Conservation (phyloP, 257 asterid genomes). For the Gardenia jasminoides region DNA sequence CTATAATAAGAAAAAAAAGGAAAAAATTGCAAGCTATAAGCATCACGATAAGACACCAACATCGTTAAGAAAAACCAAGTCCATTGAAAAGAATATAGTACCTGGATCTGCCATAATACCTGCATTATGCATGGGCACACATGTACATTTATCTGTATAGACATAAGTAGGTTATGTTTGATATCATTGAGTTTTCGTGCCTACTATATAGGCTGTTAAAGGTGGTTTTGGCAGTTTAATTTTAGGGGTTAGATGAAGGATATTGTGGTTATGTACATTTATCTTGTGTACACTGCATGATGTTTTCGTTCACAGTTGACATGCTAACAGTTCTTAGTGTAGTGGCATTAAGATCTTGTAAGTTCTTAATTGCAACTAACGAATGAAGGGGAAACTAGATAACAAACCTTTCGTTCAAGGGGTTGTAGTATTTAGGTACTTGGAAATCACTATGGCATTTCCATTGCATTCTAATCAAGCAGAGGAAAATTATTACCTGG, state of each 20-base stretch:
- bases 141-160: neutral
- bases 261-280: neutral
- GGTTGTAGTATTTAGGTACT: neutral
- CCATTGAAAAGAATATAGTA: neutral
- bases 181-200: neutral
- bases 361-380: neutral
- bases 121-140: neutral
- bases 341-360: neutral
- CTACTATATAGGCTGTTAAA: neutral
- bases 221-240: neutral
- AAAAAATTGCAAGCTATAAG: neutral
- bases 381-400: neutral
- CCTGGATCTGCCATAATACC: neutral
- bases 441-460: neutral
- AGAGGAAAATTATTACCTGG: neutral
- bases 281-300: neutral
- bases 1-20: no score
- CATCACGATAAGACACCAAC: neutral
- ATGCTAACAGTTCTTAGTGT: neutral
- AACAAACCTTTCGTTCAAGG: neutral
- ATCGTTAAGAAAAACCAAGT: neutral
- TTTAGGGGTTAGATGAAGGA: neutral
- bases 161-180: neutral
- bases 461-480: neutral
- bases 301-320: neutral